Evolutionary conservation across 805 yeast species (phyloP).

Genomic region (Pichia cabralensis): DNA sequence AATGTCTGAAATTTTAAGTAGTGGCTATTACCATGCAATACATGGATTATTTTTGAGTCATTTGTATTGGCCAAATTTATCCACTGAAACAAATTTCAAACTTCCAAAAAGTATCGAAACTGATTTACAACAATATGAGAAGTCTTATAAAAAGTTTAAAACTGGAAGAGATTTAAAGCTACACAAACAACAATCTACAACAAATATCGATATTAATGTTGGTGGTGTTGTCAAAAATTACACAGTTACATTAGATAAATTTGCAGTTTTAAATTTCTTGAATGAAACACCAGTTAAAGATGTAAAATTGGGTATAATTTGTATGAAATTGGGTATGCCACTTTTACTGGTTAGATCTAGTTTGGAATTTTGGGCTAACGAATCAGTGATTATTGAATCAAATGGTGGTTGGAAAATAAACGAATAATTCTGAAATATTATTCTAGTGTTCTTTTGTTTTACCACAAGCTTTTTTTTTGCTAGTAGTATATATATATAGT

Average conservation of each 20-base stretch:
- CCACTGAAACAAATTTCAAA: conserved; percentile 24
- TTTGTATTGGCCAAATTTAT: conserved; percentile 69
- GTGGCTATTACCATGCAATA: conserved; percentile 24
- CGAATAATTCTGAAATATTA: too few relatives aligned
- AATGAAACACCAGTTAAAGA: conserved; percentile 11
- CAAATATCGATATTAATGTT: conserved; percentile 49
- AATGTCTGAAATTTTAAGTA: conserved; percentile 10
- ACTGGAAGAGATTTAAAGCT: conserved; percentile 50
- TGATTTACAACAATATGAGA: conserved; percentile 33
- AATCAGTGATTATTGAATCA: conserved; percentile 38
- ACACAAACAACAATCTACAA: conserved; percentile 51
- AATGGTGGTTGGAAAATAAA: conserved; percentile 12
- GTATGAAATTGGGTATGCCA: conserved; percentile 33
- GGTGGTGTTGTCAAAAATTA: conserved; percentile 29
- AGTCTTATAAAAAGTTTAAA: conserved; percentile 33
- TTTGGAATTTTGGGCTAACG: conserved; percentile 53
- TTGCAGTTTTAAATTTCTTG: conserved; percentile 37
- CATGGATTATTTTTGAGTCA: conserved; percentile 63
- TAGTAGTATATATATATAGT: too few relatives aligned
- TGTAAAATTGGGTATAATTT: conserved; percentile 24
- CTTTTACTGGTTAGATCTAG: conserved; percentile 30
- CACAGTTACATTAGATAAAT: conserved; percentile 60
- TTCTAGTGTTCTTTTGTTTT: too few relatives aligned
- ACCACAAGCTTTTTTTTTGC: too few relatives aligned
- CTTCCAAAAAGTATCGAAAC: conserved; percentile 38